phyloP scores from a whole-genome alignment of 2,329 filamentous ascomycete genomes.

The Colletotrichum spinosum region DNA sequence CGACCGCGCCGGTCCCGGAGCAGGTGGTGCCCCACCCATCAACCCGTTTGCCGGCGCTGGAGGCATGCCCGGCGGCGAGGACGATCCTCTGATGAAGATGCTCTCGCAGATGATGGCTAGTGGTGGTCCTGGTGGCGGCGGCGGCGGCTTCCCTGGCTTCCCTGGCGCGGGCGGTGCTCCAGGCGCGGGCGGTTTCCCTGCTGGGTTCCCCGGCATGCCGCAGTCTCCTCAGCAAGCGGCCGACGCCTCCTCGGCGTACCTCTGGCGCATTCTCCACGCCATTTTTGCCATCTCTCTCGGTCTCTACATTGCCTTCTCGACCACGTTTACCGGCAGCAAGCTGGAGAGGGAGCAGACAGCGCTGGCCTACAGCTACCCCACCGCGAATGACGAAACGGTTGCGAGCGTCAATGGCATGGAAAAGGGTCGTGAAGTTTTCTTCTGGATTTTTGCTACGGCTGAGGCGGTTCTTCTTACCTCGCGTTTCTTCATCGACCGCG shows the following conservation, averaged over 20 bases:
- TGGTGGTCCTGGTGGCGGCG: slow-evolving; percentile 45
- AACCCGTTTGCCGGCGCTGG: slow-evolving; percentile 36
- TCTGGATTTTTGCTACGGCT: slow-evolving; percentile 84
- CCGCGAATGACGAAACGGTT: slow-evolving; percentile 43
- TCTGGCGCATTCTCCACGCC: slow-evolving; percentile 82
- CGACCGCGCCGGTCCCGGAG: slow-evolving; percentile 49
- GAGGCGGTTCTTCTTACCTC: slow-evolving; percentile 79
- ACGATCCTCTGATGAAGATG: slow-evolving; percentile 65
- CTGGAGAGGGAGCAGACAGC: slow-evolving; percentile 63
- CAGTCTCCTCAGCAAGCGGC: slow-evolving; percentile 48
- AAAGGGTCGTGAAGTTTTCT: slow-evolving; percentile 66
- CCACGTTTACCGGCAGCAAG: slow-evolving; percentile 76
- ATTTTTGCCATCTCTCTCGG: slow-evolving; percentile 77
- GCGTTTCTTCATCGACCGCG: slow-evolving; percentile 77
- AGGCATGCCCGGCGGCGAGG: slow-evolving; percentile 59
- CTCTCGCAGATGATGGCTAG: slow-evolving; percentile 77
- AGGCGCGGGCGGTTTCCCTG: slow-evolving; percentile 47
- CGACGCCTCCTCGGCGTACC: slow-evolving; percentile 50
- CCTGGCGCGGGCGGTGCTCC: slow-evolving; percentile 19
- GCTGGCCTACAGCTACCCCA: slow-evolving; percentile 47
- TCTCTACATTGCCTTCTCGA: slow-evolving; percentile 75
- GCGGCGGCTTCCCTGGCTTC: slow-evolving; percentile 38
- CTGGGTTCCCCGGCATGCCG: slow-evolving; percentile 49
- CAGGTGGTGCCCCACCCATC: slow-evolving; percentile 41
- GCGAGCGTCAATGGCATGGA: slow-evolving; percentile 45